phyloP scores from a whole-genome alignment of 495 filamentous ascomycete genomes.

The Daldinia concentrica region DNA sequence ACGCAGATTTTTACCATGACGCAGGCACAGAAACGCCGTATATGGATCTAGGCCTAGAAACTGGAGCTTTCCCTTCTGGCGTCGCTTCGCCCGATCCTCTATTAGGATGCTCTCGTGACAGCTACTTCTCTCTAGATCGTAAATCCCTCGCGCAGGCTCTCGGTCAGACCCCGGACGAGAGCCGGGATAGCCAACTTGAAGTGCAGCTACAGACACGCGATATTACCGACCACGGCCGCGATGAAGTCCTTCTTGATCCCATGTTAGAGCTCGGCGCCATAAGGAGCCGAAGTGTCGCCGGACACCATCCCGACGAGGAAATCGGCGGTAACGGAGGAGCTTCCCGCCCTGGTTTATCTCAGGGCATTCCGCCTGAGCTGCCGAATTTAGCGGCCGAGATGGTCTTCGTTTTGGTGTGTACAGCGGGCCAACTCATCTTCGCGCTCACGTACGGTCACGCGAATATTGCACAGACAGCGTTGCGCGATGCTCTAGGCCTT shows the following conservation, averaged over 20 bases:
- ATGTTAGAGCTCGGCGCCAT: conserved; percentile 35
- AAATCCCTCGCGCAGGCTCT: conserved; percentile 23
- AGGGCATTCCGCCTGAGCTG: conserved; percentile 53
- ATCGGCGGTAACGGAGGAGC: background rate
- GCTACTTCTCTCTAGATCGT: conserved; percentile 31
- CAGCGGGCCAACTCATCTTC: conserved; percentile 58
- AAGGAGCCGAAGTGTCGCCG: conserved; percentile 25
- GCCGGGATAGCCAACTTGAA: conserved; percentile 5
- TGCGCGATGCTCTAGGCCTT: conserved; percentile 51
- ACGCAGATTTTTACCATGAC: conserved; percentile 19
- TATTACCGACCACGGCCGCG: conserved; percentile 22
- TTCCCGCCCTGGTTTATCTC: conserved; percentile 11
- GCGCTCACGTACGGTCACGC: conserved; percentile 57
- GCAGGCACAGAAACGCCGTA: conserved; percentile 28
- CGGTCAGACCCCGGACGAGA: background rate
- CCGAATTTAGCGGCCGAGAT: conserved; percentile 50
- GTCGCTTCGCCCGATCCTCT: conserved; percentile 35
- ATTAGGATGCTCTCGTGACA: conserved; percentile 13
- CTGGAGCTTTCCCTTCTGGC: conserved; percentile 31
- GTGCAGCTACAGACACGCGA: conserved; percentile 30
- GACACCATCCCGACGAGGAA: conserved; percentile 15
- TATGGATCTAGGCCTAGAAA: conserved; percentile 24
- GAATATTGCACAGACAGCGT: conserved; percentile 49
- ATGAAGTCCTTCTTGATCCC: conserved; percentile 25
- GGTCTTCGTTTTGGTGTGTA: conserved; percentile 56